Evolutionary conservation across 768 basidiomycete genomes (phyloP).

Genomic region (Lentinula sp.): DNA sequence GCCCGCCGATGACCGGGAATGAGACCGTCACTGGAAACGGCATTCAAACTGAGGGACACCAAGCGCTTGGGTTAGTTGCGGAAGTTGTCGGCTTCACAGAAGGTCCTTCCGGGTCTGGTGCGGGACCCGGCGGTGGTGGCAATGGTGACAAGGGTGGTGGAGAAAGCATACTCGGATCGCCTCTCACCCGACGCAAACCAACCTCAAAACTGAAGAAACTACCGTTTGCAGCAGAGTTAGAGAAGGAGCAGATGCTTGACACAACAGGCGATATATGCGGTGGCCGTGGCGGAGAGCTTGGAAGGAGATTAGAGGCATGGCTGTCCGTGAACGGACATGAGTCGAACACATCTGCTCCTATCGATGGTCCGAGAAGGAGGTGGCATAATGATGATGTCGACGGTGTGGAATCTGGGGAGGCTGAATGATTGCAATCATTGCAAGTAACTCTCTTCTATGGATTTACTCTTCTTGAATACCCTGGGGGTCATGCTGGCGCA

Average conservation of each 20-base stretch:
- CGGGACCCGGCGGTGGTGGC: neutral
- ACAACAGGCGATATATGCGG: conserved; percentile 74
- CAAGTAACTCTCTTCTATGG: neutral
- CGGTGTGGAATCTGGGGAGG: neutral
- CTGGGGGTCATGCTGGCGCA: neutral
- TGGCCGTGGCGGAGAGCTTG: conserved; percentile 73
- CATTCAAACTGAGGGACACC: neutral
- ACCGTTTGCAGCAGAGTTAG: conserved; percentile 53
- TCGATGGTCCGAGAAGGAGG: conserved; percentile 1
- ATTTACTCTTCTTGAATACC: neutral
- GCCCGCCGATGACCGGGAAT: neutral
- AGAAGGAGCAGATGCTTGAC: conserved; percentile 65
- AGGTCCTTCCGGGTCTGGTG: neutral
- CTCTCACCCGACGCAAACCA: conserved; percentile 20
- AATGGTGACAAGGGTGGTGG: neutral
- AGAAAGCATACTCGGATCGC: neutral
- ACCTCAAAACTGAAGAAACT: conserved; percentile 30
- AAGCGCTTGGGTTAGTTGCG: neutral
- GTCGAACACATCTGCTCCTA: neutral
- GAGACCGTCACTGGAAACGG: conserved; percentile 3
- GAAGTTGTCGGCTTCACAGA: neutral
- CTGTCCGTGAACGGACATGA: conserved; percentile 39
- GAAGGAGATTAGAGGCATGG: conserved; percentile 71
- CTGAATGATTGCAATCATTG: neutral
- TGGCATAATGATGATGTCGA: conserved; percentile 8